These are phyloP conservation scores for Sporothrix inflata DNA, from an alignment of 2,329 filamentous ascomycete genomes.

Conservation along the genomic window DNA sequence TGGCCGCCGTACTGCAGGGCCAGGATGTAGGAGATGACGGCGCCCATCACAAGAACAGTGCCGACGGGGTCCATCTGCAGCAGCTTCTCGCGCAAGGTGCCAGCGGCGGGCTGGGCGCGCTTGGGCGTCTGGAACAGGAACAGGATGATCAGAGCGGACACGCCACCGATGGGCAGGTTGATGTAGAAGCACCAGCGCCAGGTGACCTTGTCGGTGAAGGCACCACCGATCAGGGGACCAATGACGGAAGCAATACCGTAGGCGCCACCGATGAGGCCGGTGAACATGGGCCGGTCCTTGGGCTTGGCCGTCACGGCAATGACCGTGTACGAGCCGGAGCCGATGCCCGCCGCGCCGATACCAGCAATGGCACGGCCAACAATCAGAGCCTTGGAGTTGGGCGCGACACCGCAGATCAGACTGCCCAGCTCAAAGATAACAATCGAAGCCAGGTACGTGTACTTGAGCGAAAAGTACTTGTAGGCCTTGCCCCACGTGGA, in stretches of 20 bases:
- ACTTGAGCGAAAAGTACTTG: slow-evolving; percentile 57
- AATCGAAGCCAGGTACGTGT: slow-evolving; percentile 53
- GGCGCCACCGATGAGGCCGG: slow-evolving; percentile 32
- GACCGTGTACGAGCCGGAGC: slow-evolving; percentile 47
- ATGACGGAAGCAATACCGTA: slow-evolving; percentile 40
- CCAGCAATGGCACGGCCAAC: slow-evolving; percentile 56
- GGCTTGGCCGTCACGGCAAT: slow-evolving; percentile 41
- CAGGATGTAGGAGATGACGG: slow-evolving; percentile 46
- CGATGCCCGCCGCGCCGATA: slow-evolving; percentile 50
- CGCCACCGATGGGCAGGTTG: slow-evolving; percentile 41
- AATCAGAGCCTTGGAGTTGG: slow-evolving; percentile 53
- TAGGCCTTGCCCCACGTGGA: slow-evolving; percentile 53
- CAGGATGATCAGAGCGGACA: slow-evolving; percentile 37
- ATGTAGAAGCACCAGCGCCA: slow-evolving; percentile 42
- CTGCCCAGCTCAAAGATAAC: slow-evolving; percentile 59
- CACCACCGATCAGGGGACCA: slow-evolving; percentile 38
- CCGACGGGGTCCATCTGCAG: slow-evolving; percentile 49
- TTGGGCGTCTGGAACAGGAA: slow-evolving; percentile 44
- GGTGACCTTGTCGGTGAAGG: slow-evolving; percentile 36
- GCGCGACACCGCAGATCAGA: slow-evolving; percentile 55
- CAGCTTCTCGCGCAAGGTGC: slow-evolving; percentile 44
- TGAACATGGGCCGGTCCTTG: slow-evolving; percentile 39
- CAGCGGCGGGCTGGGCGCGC: slow-evolving; percentile 39
- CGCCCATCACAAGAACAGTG: slow-evolving; percentile 45
- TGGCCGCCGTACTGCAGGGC: slow-evolving; percentile 50